Base-by-base conservation (phyloP, 2,329 filamentous ascomycete genomes). In the Alternaria gaisen region DNA sequence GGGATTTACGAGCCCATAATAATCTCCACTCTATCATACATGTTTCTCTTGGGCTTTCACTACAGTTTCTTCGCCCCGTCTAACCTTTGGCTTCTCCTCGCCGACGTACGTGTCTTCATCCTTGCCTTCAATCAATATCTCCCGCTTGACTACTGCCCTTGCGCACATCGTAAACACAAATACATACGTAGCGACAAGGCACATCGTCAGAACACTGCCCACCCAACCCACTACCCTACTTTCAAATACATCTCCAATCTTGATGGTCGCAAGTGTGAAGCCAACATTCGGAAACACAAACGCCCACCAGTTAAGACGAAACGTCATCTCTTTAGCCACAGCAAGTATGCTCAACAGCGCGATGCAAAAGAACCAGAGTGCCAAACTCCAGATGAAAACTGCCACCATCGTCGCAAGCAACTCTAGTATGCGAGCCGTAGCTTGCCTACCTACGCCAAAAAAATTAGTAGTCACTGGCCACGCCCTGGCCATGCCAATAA, bases 301-400 rank as follows among this genome's bases (percentile, higher is more conserved):
- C 0, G 85, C 85, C 83, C 85, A 90, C 86, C 86, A 89, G 6
- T 46, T 55, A 2, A 89, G 79, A 81, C 53, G 66, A 86, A 87
- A 83, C 83, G 85, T 87, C n/a, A 67, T 67, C 16, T 60, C 41
- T 8, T 32, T 52, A 7, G 60, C 54, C 3, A 51, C 51, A 8
- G 38, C 26, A 2, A 76, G 53, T 42, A 56, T 57, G 7, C 67
- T 67, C 3, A 79, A 61, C 3, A 74, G 44, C 1, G 75, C 70
- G 18, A 81, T 72, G 18, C 51, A 58, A 66, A 85, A 85, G 72
- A 86, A 83, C 83, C 83, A 86, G n/a, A 85, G 74, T 32, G 51
- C 51, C 14, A 53, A n/a, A 32, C 51, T 32, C 51, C 51, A 53
- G 8, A 53, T 53, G 16, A 53, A 53, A 26, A 53, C 51, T 10